These are phyloP conservation scores for Fusarium sp. DNA, from an alignment of 2,329 filamentous ascomycete genomes.

Conservation along the genomic window DNA sequence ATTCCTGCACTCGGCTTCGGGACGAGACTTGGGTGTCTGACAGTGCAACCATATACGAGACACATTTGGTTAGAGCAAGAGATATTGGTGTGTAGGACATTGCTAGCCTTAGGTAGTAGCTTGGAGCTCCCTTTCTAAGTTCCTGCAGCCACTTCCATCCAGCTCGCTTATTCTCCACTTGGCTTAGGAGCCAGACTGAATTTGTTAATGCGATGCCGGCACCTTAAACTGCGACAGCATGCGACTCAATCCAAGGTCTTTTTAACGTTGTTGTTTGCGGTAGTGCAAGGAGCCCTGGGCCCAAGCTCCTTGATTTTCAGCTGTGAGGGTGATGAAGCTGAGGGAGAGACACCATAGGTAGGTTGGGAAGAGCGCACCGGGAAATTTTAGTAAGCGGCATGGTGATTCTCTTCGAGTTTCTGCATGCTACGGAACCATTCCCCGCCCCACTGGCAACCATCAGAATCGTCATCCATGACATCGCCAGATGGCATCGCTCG, in stretches of 20 bases:
- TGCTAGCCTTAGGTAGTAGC: conserved; percentile 1
- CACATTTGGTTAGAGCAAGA: conserved; percentile 33
- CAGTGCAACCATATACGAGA: conserved; percentile 43
- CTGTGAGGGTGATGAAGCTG: conserved; percentile 9
- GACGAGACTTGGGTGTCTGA: conserved; percentile 40
- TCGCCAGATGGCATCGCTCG: neutral
- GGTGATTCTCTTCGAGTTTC: conserved; percentile 12
- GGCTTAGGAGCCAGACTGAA: conserved; percentile 19
- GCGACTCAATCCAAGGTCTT: conserved; percentile 1
- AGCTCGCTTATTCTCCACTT: conserved; percentile 36
- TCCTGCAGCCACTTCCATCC: conserved; percentile 43
- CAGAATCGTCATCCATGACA: conserved; percentile 42
- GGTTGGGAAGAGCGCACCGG: conserved; percentile 27
- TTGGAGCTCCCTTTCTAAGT: conserved; percentile 27
- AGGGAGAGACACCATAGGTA: neutral
- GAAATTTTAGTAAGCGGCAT: conserved; percentile 13
- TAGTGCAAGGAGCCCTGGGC: conserved; percentile 20
- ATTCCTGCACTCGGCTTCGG: conserved; percentile 35
- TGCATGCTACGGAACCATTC: conserved; percentile 21
- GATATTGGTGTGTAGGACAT: conserved; percentile 35
- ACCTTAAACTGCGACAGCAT: conserved; percentile 24
- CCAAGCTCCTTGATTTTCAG: conserved; percentile 40
- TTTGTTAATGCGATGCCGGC: conserved; percentile 32
- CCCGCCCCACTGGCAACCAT: conserved; percentile 33
- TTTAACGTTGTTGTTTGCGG: conserved; percentile 6